Conservation (phyloP, 306 rosid species). For the Gastrolobium bilobum region DNA sequence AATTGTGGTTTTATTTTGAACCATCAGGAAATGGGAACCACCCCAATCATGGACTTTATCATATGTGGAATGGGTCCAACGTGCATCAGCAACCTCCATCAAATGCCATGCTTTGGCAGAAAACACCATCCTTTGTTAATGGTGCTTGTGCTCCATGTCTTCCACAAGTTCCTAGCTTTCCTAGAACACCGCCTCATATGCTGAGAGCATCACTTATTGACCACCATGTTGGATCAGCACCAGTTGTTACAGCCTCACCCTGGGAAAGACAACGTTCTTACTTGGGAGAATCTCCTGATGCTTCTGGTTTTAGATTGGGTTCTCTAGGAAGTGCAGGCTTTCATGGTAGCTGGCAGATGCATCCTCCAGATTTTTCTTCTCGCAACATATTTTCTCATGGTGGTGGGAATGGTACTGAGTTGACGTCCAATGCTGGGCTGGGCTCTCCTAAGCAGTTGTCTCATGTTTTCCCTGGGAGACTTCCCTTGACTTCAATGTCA, state of each 20-base stretch:
- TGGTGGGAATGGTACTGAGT: constrained; percentile 68
- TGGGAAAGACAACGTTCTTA: constrained; percentile 77
- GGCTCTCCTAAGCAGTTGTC: constrained; percentile 71
- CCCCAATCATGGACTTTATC: constrained; percentile 70
- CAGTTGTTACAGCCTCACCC: constrained; percentile 73
- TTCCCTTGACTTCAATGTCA: constrained; percentile 70
- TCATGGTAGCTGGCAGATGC: constrained; percentile 74
- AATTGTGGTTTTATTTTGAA: constrained; percentile 50
- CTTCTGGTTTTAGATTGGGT: constrained; percentile 70
- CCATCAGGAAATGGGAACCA: constrained; percentile 66
- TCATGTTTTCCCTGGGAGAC: constrained; percentile 75
- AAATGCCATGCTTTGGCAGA: constrained; percentile 68
- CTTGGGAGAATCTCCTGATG: constrained; percentile 78
- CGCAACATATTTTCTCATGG: constrained; percentile 71
- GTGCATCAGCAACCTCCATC: constrained; percentile 76
- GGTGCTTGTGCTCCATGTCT: constrained; percentile 64
- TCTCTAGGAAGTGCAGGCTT: constrained; percentile 78
- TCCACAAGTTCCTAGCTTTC: constrained; percentile 72
- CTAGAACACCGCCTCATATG: constrained; percentile 67
- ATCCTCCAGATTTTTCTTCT: constrained; percentile 64
- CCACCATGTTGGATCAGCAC: constrained; percentile 88
- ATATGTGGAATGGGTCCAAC: constrained; percentile 70
- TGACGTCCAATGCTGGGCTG: constrained; percentile 62
- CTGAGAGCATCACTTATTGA: constrained; percentile 66
- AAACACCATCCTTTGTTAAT: constrained; percentile 72